These are phyloP conservation scores for Capsella rubella DNA, from an alignment of 441 rosid species.

Conservation along the genomic window DNA sequence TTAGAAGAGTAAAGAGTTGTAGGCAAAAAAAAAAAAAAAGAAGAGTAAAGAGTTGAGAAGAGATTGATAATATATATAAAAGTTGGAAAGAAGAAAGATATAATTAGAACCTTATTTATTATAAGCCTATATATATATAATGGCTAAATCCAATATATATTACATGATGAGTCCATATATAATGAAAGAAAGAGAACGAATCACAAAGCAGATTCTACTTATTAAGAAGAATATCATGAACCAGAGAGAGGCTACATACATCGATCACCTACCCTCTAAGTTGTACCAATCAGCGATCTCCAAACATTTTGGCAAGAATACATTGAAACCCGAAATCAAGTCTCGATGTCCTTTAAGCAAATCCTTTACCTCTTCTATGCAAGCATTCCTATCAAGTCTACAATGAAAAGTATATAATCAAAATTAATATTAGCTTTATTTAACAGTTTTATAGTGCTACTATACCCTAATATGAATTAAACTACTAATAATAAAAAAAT, in stretches of 20 bases:
- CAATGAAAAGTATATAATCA: neutral
- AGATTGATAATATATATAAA: no score
- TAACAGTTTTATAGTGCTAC: neutral
- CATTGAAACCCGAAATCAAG: constrained; percentile 23
- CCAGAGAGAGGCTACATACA: neutral
- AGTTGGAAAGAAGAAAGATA: no score
- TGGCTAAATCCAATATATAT: no score
- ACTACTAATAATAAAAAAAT: neutral
- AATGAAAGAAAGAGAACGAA: no score
- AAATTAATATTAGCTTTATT: neutral
- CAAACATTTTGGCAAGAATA: constrained; percentile 5
- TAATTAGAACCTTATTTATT: no score
- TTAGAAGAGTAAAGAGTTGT: no score
- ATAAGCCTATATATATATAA: no score
- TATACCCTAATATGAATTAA: neutral
- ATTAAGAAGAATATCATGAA: neutral
- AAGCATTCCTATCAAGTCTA: neutral
- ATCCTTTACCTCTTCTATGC: neutral
- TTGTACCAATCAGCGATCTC: constrained; percentile 2
- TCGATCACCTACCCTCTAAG: constrained; percentile 1
- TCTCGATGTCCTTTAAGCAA: constrained; percentile 4
- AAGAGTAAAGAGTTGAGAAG: no score
- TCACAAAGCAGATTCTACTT: no score
- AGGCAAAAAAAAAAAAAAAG: no score
- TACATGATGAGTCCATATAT: no score